phyloP scores from a whole-genome alignment of 1,284 basidiomycete species.

The Naganishia sp. region DNA sequence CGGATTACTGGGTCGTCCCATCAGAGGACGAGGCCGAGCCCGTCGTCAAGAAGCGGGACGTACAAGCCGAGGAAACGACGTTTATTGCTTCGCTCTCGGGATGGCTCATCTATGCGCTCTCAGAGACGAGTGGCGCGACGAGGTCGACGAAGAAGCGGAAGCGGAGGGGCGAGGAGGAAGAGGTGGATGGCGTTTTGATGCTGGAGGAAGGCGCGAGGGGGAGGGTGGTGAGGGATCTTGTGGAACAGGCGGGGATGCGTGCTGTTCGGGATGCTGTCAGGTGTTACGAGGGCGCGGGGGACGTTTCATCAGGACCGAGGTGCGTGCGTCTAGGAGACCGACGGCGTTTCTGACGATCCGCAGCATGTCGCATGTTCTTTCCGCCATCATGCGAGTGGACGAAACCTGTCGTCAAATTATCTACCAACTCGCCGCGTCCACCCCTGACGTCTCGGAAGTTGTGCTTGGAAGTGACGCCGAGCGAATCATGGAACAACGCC shows the following conservation, averaged over 20 bases:
- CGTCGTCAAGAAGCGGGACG: not conserved
- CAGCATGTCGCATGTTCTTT: not conserved
- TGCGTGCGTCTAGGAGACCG: not conserved
- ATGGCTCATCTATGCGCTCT: constrained; percentile 4
- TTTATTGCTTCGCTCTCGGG: not conserved
- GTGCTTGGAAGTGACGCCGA: not conserved
- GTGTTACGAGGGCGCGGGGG: not conserved
- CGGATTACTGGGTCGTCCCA: constrained; percentile 11
- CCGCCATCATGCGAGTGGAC: constrained; percentile 1
- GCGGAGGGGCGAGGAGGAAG: not conserved
- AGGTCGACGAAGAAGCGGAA: constrained; percentile 8
- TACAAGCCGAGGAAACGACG: not conserved
- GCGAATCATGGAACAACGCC: constrained; percentile 4
- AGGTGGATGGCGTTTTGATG: not conserved
- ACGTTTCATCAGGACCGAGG: not conserved
- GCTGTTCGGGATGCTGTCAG: not conserved
- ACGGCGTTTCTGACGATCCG: not conserved
- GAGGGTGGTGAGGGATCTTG: not conserved
- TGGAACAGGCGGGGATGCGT: not conserved
- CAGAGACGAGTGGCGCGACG: not conserved
- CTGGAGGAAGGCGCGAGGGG: not conserved
- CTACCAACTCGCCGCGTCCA: not conserved
- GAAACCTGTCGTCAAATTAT: constrained; percentile 1
- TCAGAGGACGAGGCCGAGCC: not conserved
- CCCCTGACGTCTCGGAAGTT: not conserved